Conservation (phyloP, 164 flowering plant genomes). For the Macadamia integrifolia region DNA sequence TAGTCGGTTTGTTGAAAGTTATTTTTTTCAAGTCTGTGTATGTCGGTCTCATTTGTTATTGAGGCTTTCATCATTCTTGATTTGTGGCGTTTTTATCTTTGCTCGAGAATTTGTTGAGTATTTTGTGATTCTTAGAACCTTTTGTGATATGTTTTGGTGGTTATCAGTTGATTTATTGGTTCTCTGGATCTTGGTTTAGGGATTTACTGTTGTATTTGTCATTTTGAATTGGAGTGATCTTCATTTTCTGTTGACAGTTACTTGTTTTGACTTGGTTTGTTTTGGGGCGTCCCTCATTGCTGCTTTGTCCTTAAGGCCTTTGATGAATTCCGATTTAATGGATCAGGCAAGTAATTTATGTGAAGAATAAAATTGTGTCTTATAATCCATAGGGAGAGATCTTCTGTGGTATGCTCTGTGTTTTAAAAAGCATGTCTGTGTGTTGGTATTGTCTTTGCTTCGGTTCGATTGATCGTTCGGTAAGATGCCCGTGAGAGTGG, state of each 20-base stretch:
- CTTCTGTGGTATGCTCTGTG: background rate
- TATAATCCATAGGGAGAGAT: background rate
- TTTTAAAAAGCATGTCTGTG: background rate
- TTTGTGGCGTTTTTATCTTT: background rate
- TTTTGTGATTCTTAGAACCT: constrained; percentile 6
- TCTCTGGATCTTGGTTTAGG: constrained; percentile 3
- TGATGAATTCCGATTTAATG: background rate
- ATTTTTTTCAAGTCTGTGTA: background rate
- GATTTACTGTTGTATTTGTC: constrained; percentile 3
- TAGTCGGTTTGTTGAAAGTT: background rate
- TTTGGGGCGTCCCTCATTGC: background rate
- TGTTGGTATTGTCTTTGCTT: too few relatives aligned
- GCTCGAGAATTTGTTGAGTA: background rate
- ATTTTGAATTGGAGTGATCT: background rate
- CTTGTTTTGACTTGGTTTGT: background rate
- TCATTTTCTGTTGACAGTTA: background rate
- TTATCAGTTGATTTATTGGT: constrained; percentile 1
- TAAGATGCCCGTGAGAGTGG: too few relatives aligned
- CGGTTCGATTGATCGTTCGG: too few relatives aligned
- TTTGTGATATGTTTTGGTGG: constrained; percentile 7
- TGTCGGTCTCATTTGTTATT: background rate
- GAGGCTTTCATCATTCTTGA: background rate
- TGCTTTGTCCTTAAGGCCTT: background rate
- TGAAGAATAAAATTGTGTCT: background rate
- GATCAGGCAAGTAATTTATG: background rate